A percentile compares a stretch with the other conserved stretches of the same genome.
phyloP scores from a whole-genome alignment of 1,139 yeast species.

The Candida sp. region DNA sequence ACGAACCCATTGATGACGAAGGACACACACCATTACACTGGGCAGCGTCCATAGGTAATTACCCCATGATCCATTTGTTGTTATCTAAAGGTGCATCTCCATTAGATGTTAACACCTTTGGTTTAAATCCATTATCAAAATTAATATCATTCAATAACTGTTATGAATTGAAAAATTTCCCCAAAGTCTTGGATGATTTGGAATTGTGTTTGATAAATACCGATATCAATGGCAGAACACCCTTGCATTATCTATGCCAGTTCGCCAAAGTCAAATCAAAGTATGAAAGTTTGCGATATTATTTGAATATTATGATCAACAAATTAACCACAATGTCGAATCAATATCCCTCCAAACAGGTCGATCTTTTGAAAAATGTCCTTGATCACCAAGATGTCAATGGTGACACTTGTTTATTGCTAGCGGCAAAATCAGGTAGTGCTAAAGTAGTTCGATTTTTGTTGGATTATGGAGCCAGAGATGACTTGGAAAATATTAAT shows the following conservation, averaged over 20 bases:
- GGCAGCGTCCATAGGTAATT: constrained; percentile 93
- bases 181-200: constrained; percentile 64
- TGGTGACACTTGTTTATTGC: constrained; percentile 68
- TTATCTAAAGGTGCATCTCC: constrained; percentile 76
- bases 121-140: constrained; percentile 84
- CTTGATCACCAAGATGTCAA: constrained; percentile 66
- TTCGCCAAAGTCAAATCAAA: constrained; percentile 50
- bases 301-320: constrained; percentile 34
- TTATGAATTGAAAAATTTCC: constrained; percentile 73
- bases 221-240: constrained; percentile 69
- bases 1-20: constrained; percentile 89
- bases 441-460: constrained; percentile 36
- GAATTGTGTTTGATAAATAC: constrained; percentile 71
- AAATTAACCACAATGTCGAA: constrained; percentile 33
- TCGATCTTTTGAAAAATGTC: constrained; percentile 55
- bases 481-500: constrained; percentile 39
- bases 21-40: constrained; percentile 97
- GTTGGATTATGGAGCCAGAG: constrained; percentile 45
- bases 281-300: constrained; percentile 40
- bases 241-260: constrained; percentile 70
- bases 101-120: constrained; percentile 66
- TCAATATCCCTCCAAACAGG: constrained; percentile 21
- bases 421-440: constrained; percentile 50
- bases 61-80: constrained; percentile 66
- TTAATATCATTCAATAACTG: constrained; percentile 86